A percentile compares a stretch with the other conserved stretches of the same genome.
These are phyloP conservation scores for Teratosphaeria epicoccoides DNA, from an alignment of 2,329 filamentous ascomycete genomes.

Conservation along the genomic window DNA sequence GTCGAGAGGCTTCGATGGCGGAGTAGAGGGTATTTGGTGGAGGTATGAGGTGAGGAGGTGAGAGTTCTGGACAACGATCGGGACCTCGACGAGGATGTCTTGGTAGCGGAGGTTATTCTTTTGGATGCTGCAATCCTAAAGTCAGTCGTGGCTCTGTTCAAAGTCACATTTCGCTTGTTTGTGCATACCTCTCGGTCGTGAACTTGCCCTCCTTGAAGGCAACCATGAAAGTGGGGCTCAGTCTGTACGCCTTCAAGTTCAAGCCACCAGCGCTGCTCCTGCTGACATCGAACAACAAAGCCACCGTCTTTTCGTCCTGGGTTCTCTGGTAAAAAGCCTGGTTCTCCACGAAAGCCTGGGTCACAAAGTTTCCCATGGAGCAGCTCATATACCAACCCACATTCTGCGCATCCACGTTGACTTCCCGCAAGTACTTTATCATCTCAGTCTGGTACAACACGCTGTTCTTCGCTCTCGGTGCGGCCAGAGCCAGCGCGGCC, in stretches of 20 bases:
- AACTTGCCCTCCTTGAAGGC: slow-evolving; percentile 97
- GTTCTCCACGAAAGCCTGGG: slow-evolving; percentile 91
- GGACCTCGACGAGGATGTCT: slow-evolving; percentile 85
- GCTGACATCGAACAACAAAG: slow-evolving; percentile 90
- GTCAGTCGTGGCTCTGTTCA: neutral
- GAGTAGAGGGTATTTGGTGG: slow-evolving; percentile 72
- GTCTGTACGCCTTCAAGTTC: slow-evolving; percentile 80
- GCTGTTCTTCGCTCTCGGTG: slow-evolving; percentile 86
- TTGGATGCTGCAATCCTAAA: slow-evolving; percentile 56
- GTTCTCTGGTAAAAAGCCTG: slow-evolving; percentile 96
- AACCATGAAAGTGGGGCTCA: slow-evolving; percentile 77
- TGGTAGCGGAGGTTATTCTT: slow-evolving; percentile 89
- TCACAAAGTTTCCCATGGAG: slow-evolving; percentile 98
- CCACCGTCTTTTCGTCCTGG: slow-evolving; percentile 72
- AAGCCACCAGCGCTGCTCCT: slow-evolving; percentile 85
- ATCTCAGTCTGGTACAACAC: slow-evolving; percentile 85
- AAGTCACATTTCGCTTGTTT: neutral
- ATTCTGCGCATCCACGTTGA: slow-evolving; percentile 96
- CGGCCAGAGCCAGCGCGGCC: slow-evolving; percentile 69
- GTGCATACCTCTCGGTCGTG: slow-evolving; percentile 75
- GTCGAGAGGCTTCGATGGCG: slow-evolving; percentile 50
- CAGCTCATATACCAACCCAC: slow-evolving; percentile 98
- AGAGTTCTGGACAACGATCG: slow-evolving; percentile 87
- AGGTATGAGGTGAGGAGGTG: slow-evolving; percentile 92
- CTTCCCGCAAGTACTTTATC: slow-evolving; percentile 91